Evolutionary conservation across 768 basidiomycete species (phyloP).

Genomic region (Termitomyces sp.): DNA sequence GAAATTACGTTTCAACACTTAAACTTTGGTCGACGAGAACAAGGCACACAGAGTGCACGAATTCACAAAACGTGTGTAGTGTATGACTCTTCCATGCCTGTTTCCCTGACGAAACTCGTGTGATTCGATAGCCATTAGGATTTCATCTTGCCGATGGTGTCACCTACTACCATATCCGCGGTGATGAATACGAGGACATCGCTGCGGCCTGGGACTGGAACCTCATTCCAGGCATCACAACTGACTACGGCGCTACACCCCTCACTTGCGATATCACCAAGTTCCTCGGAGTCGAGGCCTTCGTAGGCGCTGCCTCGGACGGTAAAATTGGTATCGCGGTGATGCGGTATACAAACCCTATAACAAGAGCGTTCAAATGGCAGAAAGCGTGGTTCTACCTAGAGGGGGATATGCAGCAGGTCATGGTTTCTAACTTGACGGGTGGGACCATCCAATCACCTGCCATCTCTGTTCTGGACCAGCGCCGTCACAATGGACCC

Average conservation of each 20-base stretch:
- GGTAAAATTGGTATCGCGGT: conserved; percentile 54
- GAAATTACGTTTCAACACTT: conserved; percentile 54
- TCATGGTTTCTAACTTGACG: conserved; percentile 52
- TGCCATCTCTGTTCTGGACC: conserved; percentile 66
- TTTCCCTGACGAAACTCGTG: not conserved
- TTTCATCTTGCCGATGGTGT: conserved; percentile 71
- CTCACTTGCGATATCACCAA: conserved; percentile 43
- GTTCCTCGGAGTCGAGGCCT: conserved; percentile 45
- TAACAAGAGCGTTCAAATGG: conserved; percentile 50
- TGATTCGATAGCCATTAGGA: conserved; percentile 44
- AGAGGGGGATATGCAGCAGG: conserved; percentile 55
- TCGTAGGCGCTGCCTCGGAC: conserved; percentile 67
- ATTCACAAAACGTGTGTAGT: conserved; percentile 52
- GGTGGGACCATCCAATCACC: conserved; percentile 36
- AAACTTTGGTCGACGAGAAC: conserved; percentile 64
- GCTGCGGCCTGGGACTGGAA: conserved; percentile 78
- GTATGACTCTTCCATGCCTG: not conserved
- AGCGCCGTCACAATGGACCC: conserved; percentile 42
- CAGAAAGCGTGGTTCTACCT: conserved; percentile 79
- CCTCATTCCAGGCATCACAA: conserved; percentile 68
- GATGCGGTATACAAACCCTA: conserved; percentile 68
- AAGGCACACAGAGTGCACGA: conserved; percentile 59
- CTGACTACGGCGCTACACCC: conserved; percentile 56
- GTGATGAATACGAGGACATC: conserved; percentile 74
- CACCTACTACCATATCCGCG: conserved; percentile 57